phyloP scores from a whole-genome alignment of 1,284 basidiomycete species.

The Ganoderma multipileum region DNA sequence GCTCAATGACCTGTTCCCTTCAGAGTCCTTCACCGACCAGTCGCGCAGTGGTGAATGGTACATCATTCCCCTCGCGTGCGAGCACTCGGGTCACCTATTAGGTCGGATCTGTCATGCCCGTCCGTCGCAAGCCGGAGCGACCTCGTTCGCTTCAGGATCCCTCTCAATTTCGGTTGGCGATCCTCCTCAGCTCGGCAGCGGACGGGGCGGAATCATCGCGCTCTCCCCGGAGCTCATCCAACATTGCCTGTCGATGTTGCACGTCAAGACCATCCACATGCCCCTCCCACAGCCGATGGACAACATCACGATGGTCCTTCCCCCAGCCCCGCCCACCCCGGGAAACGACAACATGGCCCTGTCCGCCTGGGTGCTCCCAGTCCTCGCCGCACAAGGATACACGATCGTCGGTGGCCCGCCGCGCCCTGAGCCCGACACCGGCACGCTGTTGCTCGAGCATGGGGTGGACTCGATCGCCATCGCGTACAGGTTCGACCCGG shows the following conservation, averaged over 20 bases:
- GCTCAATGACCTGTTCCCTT: not conserved
- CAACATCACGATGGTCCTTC: not conserved
- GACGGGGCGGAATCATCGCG: not conserved
- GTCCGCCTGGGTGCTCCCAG: not conserved
- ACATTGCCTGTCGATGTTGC: not conserved
- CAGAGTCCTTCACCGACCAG: not conserved
- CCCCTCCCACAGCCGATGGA: not conserved
- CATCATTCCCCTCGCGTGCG: constrained; percentile 1
- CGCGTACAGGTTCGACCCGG: not conserved
- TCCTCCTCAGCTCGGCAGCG: not conserved
- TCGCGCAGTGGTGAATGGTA: not conserved
- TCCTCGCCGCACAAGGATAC: not conserved
- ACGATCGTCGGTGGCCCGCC: not conserved
- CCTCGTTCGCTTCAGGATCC: not conserved
- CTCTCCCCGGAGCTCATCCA: not conserved
- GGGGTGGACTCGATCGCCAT: not conserved
- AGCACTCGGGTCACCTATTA: not conserved
- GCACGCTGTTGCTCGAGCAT: not conserved
- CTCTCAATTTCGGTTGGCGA: not conserved
- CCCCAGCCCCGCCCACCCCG: not conserved
- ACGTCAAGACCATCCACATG: constrained; percentile 1
- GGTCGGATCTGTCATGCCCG: not conserved
- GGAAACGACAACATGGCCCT: constrained; percentile 4
- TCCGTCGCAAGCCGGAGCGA: not conserved
- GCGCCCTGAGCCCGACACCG: not conserved